phyloP scores from a whole-genome alignment of 192 early-diverging fungal species.

The Backusella circina region DNA sequence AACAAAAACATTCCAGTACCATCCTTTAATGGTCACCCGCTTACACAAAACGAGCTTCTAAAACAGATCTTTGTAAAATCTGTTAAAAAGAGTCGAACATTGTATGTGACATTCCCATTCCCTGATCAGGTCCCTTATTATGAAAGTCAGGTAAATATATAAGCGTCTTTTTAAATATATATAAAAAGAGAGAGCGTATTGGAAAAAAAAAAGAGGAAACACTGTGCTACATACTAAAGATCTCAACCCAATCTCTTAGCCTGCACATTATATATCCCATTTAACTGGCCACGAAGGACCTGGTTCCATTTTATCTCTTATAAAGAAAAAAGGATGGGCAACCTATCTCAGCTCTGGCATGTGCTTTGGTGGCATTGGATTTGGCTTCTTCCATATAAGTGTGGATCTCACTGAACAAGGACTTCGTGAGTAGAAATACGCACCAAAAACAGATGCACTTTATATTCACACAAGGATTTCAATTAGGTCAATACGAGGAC shows the following conservation, averaged over 20 bases:
- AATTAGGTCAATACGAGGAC: conserved; percentile 64
- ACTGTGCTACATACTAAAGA: neutral
- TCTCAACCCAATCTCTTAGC: conserved; percentile 32
- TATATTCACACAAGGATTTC: conserved; percentile 21
- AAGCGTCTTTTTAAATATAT: too few relatives aligned
- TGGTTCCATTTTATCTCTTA: conserved; percentile 74
- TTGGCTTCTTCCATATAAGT: conserved; percentile 74
- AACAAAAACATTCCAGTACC: conserved; percentile 68
- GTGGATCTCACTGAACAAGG: conserved; percentile 78
- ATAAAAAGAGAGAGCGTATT: too few relatives aligned
- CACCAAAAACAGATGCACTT: conserved; percentile 60
- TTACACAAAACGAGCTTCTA: conserved; percentile 60
- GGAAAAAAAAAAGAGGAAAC: neutral
- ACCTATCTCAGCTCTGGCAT: conserved; percentile 54
- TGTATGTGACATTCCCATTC: conserved; percentile 77
- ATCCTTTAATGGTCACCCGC: conserved; percentile 62
- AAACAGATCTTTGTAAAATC: conserved; percentile 60
- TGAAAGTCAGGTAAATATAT: conserved; percentile 29
- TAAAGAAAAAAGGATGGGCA: conserved; percentile 87
- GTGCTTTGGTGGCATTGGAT: conserved; percentile 34
- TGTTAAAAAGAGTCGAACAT: conserved; percentile 63
- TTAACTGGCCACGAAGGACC: conserved; percentile 83
- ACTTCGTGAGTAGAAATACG: conserved; percentile 52
- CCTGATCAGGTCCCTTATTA: conserved; percentile 61
- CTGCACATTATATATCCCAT: conserved; percentile 72